Base-by-base conservation (phyloP, 83 land plant species). In the Diphasiastrum complanatum region DNA sequence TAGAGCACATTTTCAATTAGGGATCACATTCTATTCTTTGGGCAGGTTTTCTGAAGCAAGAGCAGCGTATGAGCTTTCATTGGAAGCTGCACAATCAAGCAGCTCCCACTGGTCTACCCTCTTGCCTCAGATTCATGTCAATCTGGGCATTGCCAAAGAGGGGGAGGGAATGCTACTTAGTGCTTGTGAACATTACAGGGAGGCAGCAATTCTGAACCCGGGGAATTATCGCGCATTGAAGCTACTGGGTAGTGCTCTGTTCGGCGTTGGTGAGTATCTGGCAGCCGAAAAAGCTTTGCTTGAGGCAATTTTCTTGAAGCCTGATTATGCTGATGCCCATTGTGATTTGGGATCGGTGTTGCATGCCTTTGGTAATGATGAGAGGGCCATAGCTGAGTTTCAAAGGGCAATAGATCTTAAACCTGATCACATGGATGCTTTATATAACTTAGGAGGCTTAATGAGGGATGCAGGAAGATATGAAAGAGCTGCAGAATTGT, bases 161-260 rank as follows among this genome's bases (percentile, higher is more conserved):
- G 83, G 83, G 12, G 83, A 83, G 78, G 78, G 99, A 18, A 79
- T 93, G 84, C 75, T 89, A 14, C 55, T 93, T 53, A 66, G 82
- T 73, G 99, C 99, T 25, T 83, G 96, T 75, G 99, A 93, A 51
- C 88, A 93, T 60, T 93, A 93, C 78, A 79, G 96, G 27, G 99
- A 93, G 76, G 96, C 99, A 40, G 99, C 99, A 3, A 93, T 93
- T 49, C 78, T 86, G 8, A 77, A 79, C 60, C 92, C 99, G 1
- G 73, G 74, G 0, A 96, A 93, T 77, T 93, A 78, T 70, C 68
- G 99, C 41, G 99, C 99, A 14, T 66, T 89, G 72, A 93, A 93
- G 67, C 86, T 83, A 26, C 59, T 93, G 58, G 99, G 99, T 18
- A 83, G 96, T 68, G 99, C 92, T 29, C 79, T 93, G 5, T 85